These are phyloP conservation scores for Pseudonectria buxi DNA, from an alignment of 2,329 filamentous ascomycete species.

Conservation along the genomic window DNA sequence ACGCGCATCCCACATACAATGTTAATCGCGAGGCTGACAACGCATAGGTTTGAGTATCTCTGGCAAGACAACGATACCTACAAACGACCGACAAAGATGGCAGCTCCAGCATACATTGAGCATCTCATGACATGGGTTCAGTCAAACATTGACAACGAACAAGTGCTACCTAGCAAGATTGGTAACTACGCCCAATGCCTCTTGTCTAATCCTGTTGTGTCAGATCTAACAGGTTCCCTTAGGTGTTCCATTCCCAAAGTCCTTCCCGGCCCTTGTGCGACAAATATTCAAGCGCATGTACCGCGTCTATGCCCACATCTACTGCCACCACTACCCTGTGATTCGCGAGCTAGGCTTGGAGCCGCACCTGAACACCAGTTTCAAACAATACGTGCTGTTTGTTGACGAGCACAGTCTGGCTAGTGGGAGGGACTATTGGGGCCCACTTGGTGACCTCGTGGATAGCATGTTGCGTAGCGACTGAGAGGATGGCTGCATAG, in stretches of 20 bases:
- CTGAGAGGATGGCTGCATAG: constrained; percentile 33
- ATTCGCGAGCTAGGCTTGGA: constrained; percentile 91
- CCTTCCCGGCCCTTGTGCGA: constrained; percentile 78
- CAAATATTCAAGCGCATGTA: constrained; percentile 99
- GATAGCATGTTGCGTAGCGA: constrained; percentile 97
- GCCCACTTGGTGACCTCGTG: constrained; percentile 87
- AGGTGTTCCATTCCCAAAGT: constrained; percentile 91
- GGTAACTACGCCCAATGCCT: constrained; percentile 38
- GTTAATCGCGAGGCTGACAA: constrained; percentile 9
- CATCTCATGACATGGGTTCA: constrained; percentile 97
- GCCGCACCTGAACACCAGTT: constrained; percentile 96
- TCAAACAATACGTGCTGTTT: constrained; percentile 99
- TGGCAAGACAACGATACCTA: constrained; percentile 96
- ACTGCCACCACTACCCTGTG: constrained; percentile 98
- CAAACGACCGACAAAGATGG: constrained; percentile 96
- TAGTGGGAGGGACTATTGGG: constrained; percentile 95
- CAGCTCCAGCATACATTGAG: constrained; percentile 94
- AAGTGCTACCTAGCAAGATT: constrained; percentile 89
- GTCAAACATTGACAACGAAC: constrained; percentile 89
- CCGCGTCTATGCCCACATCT: constrained; percentile 97
- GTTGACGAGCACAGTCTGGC: constrained; percentile 93
- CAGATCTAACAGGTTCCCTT: constrained; percentile 13
- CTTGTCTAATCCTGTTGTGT: neutral
- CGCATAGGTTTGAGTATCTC: constrained; percentile 82
- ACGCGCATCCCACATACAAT: neutral